Evolutionary conservation across 306 rosid genomes (phyloP).

Genomic region (Quercus agrifolia): DNA sequence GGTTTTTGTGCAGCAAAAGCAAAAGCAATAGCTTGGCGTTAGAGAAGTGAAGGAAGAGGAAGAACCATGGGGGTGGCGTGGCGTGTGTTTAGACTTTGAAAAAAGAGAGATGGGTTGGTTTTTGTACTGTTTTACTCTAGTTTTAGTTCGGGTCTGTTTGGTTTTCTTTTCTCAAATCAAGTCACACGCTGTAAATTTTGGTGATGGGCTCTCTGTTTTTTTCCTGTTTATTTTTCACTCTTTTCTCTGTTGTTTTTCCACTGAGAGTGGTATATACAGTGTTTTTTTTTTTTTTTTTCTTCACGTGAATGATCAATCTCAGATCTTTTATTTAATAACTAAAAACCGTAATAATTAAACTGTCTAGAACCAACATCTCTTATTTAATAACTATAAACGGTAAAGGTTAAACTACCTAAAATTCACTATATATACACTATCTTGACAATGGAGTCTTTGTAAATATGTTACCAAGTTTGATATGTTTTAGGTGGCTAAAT

Average conservation of each 20-base stretch:
- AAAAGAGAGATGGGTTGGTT: background rate
- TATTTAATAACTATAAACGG: too few relatives aligned
- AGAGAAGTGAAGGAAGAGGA: background rate
- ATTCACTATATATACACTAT: too few relatives aligned
- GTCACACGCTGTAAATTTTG: background rate
- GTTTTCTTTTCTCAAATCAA: too few relatives aligned
- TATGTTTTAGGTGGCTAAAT: background rate
- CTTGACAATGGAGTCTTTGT: too few relatives aligned
- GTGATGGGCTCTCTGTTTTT: background rate
- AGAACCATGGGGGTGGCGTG: background rate
- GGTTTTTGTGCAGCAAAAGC: background rate
- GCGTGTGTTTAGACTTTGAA: background rate
- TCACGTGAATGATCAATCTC: rapidly evolving
- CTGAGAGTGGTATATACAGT: background rate
- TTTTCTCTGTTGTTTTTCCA: background rate
- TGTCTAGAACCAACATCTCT: too few relatives aligned
- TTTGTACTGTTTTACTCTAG: background rate
- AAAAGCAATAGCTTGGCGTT: background rate
- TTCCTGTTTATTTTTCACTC: background rate
- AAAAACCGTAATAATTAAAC: too few relatives aligned
- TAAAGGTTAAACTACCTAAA: too few relatives aligned
- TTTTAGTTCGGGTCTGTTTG: background rate
- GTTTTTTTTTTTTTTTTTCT: background rate
- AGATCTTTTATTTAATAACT: too few relatives aligned
- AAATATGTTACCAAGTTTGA: background rate